Percentiles rank a stretch among this genome's conserved stretches.
Conservation (phyloP, 768 basidiomycete species). For the Floccularia luteovirens region DNA sequence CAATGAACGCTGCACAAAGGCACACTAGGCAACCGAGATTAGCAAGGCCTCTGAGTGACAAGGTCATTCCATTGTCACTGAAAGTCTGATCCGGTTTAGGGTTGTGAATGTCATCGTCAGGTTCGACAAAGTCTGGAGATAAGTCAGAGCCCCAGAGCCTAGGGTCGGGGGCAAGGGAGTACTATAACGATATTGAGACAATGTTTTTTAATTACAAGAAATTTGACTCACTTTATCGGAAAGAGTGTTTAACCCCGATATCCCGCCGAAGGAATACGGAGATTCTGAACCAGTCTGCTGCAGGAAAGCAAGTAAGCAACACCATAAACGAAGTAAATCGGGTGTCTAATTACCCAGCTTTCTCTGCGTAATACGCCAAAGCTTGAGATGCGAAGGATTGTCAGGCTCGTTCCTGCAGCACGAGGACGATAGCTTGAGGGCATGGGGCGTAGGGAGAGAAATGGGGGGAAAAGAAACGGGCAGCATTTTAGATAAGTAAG, state of each 20-base stretch:
- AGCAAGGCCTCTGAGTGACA: conserved; percentile 53
- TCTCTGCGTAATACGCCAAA: conserved; percentile 30
- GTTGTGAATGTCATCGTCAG: conserved; percentile 70
- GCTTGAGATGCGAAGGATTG: conserved; percentile 20
- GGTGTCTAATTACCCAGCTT: conserved; percentile 28
- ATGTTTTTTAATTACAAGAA: conserved; percentile 1
- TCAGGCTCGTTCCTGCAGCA: conserved; percentile 21
- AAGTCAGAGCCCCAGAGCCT: conserved; percentile 58
- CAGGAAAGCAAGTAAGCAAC: neutral
- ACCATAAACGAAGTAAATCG: neutral
- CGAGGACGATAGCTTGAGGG: conserved; percentile 19
- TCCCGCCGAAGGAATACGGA: conserved; percentile 35
- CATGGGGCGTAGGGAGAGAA: conserved; percentile 14
- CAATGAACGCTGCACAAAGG: conserved; percentile 37
- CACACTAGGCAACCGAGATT: conserved; percentile 68
- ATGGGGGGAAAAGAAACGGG: conserved; percentile 10
- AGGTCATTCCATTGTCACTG: conserved; percentile 20
- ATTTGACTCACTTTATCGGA: conserved; percentile 32
- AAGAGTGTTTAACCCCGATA: conserved; percentile 31
- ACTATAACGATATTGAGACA: conserved; percentile 28
- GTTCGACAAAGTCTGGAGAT: conserved; percentile 45
- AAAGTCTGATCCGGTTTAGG: conserved; percentile 29
- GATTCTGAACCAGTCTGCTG: conserved; percentile 29
- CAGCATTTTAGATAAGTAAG: neutral
- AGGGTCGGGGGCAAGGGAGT: conserved; percentile 58